Conservation (phyloP, 441 rosid genomes). For the Melastoma candidum region DNA sequence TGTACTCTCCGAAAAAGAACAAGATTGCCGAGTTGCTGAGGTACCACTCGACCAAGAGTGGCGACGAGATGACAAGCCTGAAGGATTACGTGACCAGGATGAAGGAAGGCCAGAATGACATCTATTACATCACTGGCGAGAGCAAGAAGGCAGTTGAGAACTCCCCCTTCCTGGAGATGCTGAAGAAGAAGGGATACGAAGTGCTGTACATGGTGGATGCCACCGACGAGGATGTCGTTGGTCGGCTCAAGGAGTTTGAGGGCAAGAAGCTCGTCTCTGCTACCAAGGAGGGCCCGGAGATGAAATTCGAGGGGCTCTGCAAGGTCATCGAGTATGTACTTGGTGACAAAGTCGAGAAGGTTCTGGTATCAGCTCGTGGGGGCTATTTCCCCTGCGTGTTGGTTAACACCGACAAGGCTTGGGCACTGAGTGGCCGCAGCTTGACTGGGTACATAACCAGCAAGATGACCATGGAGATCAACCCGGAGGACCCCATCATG, state of each 20-base stretch:
- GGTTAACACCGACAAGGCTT: conserved; percentile 8
- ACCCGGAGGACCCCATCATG: conserved; percentile 10
- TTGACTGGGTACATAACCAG: conserved; percentile 11
- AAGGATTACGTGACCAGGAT: conserved; percentile 15
- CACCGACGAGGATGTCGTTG: conserved; percentile 13
- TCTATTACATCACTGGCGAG: conserved; percentile 15
- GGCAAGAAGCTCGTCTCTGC: conserved; percentile 13
- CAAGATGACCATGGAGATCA: conserved; percentile 15
- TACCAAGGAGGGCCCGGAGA: conserved; percentile 10
- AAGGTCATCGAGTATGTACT: conserved; percentile 12
- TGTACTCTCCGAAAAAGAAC: conserved; percentile 8
- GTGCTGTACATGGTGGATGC: conserved; percentile 13
- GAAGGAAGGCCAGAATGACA: conserved; percentile 15
- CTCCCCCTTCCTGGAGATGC: conserved; percentile 15
- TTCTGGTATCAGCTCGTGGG: conserved; percentile 5
- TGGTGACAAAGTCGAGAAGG: conserved; percentile 12
- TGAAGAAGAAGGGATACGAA: conserved; percentile 13
- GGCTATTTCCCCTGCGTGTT: conserved; percentile 7
- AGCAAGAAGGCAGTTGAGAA: conserved; percentile 17
- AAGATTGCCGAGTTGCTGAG: conserved; percentile 11
- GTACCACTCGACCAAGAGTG: conserved; percentile 14
- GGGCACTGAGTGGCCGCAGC: conserved; percentile 9
- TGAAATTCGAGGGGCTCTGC: conserved; percentile 10
- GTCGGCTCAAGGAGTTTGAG: conserved; percentile 13
- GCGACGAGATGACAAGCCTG: conserved; percentile 13